A percentile compares a stretch with the other conserved stretches of the same genome.
phyloP scores from a whole-genome alignment of 495 filamentous ascomycete species.

The Astrothelium macrocarpum region DNA sequence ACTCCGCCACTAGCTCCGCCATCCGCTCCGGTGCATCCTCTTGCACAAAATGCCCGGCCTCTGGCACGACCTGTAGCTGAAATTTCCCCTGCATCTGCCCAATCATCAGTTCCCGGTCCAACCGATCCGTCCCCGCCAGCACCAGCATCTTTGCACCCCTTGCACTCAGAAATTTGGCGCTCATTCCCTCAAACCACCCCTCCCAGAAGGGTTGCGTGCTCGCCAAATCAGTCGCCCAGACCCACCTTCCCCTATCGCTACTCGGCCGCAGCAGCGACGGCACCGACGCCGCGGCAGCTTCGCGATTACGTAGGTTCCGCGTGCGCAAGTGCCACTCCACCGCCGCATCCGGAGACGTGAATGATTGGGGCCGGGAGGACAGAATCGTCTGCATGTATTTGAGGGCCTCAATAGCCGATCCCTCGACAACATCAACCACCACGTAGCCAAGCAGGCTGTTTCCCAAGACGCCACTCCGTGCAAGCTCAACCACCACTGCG shows the following conservation, averaged over 20 bases:
- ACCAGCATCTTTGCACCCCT: slow-evolving; percentile 83
- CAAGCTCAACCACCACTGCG: slow-evolving; percentile 84
- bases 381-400: slow-evolving; percentile 91
- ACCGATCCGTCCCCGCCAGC: slow-evolving; percentile 83
- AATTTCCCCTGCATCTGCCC: slow-evolving; percentile 99
- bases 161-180: slow-evolving; percentile 74
- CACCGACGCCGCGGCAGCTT: slow-evolving; percentile 77
- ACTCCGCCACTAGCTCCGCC: slow-evolving; percentile 67
- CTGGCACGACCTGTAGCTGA: slow-evolving; percentile 85
- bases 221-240: slow-evolving; percentile 78
- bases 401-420: slow-evolving; percentile 80
- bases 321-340: slow-evolving; percentile 92
- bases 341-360: slow-evolving; percentile 61
- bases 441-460: slow-evolving; percentile 68
- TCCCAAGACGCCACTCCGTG: slow-evolving; percentile 55
- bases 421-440: slow-evolving; percentile 93
- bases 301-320: slow-evolving; percentile 75
- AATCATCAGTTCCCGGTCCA: slow-evolving; percentile 93
- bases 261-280: slow-evolving; percentile 60
- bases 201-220: slow-evolving; percentile 88
- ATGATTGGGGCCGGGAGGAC: slow-evolving; percentile 67
- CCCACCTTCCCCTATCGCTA: slow-evolving; percentile 46
- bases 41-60: slow-evolving; percentile 93
- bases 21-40: slow-evolving; percentile 88
- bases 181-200: slow-evolving; percentile 83